Percentiles rank a stretch among this genome's conserved stretches.
These are phyloP conservation scores for Alternaria consortialis DNA, from an alignment of 2,329 filamentous ascomycete genomes.

Conservation along the genomic window DNA sequence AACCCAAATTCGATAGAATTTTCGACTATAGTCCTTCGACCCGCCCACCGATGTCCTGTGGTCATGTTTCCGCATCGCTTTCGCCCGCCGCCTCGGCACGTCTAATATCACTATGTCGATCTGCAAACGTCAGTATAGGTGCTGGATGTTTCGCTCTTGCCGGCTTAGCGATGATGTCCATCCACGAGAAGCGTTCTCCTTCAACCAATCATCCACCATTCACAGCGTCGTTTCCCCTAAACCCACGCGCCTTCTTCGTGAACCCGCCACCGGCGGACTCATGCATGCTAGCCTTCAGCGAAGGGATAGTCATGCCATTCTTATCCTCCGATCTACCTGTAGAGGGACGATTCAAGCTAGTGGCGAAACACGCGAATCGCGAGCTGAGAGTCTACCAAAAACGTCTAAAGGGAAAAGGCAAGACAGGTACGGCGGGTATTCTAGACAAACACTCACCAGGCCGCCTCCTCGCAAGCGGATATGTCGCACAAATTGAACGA, in stretches of 20 bases:
- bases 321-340: slow-evolving; percentile 48
- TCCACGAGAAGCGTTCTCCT: slow-evolving; percentile 49
- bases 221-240: slow-evolving; percentile 58
- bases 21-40: slow-evolving; percentile 50
- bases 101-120: slow-evolving; percentile 52
- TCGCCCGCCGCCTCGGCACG: slow-evolving; percentile 43
- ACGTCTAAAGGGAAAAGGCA: slow-evolving; percentile 35
- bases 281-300: slow-evolving; percentile 59
- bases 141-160: slow-evolving; percentile 58
- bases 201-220: slow-evolving; percentile 46
- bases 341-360: slow-evolving; percentile 50
- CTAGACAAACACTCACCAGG: slow-evolving; percentile 51
- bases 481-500: slow-evolving; percentile 54
- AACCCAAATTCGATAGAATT: slow-evolving; percentile 44
- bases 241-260: slow-evolving; percentile 56
- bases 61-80: slow-evolving; percentile 44
- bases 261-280: slow-evolving; percentile 51
- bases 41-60: slow-evolving; percentile 51
- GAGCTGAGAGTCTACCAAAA: slow-evolving; percentile 58
- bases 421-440: slow-evolving; percentile 23
- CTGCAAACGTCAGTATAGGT: slow-evolving; percentile 52
- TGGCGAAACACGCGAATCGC: slow-evolving; percentile 54
- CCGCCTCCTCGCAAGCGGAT: slow-evolving; percentile 55
- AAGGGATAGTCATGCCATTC: slow-evolving; percentile 58
- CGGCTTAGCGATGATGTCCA: slow-evolving; percentile 58